A percentile compares a stretch with the other conserved stretches of the same genome.
phyloP scores from a whole-genome alignment of 2,329 filamentous ascomycete species.

The Cladobotryum mycophilum region DNA sequence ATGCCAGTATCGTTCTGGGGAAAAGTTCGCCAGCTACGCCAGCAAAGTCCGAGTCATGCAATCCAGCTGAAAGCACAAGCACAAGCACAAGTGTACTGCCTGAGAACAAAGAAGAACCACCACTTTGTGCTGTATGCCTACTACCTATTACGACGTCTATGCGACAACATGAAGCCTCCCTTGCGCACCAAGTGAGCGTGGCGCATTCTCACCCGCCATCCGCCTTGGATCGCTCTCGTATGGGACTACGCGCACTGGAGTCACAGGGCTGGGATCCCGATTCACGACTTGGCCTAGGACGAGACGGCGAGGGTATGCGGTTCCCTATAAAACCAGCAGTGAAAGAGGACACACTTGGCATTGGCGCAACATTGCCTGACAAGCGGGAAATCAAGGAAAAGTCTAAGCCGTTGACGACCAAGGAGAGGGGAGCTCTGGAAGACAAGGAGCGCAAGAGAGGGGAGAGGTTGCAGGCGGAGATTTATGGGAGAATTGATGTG shows the following conservation, averaged over 20 bases:
- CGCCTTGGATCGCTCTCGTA: slow-evolving; percentile 60
- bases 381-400: slow-evolving; percentile 42
- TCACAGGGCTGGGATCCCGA: slow-evolving; percentile 72
- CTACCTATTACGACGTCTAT: slow-evolving; percentile 26
- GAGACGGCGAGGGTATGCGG: slow-evolving; percentile 62
- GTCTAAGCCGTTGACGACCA: slow-evolving; percentile 53
- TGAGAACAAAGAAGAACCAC: slow-evolving; percentile 1
- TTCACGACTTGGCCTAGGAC: slow-evolving; percentile 64
- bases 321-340: slow-evolving; percentile 66
- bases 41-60: slow-evolving; percentile 14
- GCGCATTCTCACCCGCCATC: slow-evolving; percentile 67
- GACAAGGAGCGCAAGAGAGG: slow-evolving; percentile 49
- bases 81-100: background rate
- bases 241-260: slow-evolving; percentile 61
- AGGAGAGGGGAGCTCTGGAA: slow-evolving; percentile 42
- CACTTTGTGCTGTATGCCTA: slow-evolving; percentile 31
- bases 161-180: slow-evolving; percentile 50
- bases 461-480: slow-evolving; percentile 60
- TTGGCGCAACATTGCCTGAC: slow-evolving; percentile 51
- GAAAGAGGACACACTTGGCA: slow-evolving; percentile 69
- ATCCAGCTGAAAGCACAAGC: background rate
- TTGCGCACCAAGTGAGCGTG: slow-evolving; percentile 66
- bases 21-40: slow-evolving; percentile 20
- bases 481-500: slow-evolving; percentile 70
- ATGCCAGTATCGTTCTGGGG: slow-evolving; percentile 61